Evolutionary conservation across 805 yeast species (phyloP).

Genomic region (Komagataella mondaviorum): DNA sequence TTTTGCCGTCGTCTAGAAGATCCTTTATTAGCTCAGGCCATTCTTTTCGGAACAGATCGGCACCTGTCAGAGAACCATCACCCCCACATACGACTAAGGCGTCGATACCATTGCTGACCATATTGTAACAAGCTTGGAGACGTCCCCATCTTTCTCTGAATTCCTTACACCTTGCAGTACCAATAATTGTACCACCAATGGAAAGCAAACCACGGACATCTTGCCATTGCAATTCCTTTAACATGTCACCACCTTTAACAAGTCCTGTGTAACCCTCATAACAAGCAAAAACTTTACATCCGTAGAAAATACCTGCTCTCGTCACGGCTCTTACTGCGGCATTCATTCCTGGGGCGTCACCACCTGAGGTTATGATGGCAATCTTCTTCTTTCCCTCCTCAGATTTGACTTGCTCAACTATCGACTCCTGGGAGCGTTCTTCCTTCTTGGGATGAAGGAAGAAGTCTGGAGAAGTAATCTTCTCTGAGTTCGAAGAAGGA

Average conservation of each 20-base stretch:
- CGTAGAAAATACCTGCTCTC: constrained; percentile 49
- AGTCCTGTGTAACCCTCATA: constrained; percentile 69
- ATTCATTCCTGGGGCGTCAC: constrained; percentile 77
- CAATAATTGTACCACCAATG: constrained; percentile 67
- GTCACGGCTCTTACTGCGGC: constrained; percentile 66
- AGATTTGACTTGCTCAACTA: background rate
- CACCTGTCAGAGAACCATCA: constrained; percentile 76
- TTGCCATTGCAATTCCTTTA: constrained; percentile 56
- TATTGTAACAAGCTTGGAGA: constrained; percentile 45
- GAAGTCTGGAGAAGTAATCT: constrained; percentile 19
- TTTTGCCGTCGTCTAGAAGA: constrained; percentile 27
- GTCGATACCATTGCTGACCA: constrained; percentile 61
- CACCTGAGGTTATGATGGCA: constrained; percentile 74
- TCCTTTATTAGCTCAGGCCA: constrained; percentile 65
- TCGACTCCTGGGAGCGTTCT: too few species aligned
- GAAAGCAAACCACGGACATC: constrained; percentile 62
- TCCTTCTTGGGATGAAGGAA: constrained; percentile 12
- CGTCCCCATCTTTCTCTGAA: constrained; percentile 59
- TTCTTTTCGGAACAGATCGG: constrained; percentile 62
- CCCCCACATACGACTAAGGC: constrained; percentile 76
- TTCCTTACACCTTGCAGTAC: constrained; percentile 63
- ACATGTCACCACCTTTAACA: constrained; percentile 48
- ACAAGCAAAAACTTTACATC: constrained; percentile 54
- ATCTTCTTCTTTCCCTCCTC: constrained; percentile 25
- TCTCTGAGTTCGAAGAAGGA: constrained; percentile 21